A percentile compares a stretch with the other conserved stretches of the same genome.
phyloP scores from a whole-genome alignment of 352 stramenopile genomes.

The Blastocystis sp. region DNA sequence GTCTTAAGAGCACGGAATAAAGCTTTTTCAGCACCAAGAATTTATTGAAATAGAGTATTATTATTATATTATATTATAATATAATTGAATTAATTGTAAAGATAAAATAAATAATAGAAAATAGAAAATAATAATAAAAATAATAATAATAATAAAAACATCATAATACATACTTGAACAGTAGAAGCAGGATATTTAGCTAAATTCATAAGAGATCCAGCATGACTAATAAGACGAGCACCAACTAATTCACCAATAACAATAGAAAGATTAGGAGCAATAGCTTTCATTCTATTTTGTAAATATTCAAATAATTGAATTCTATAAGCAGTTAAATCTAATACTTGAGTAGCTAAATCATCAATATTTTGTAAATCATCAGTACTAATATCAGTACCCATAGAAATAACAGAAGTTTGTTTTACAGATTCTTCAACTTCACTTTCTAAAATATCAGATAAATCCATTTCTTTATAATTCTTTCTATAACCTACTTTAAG shows the following conservation, averaged over 20 bases:
- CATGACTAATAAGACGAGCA: conserved; percentile 90
- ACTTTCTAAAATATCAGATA: conserved; percentile 60
- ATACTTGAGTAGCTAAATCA: conserved; percentile 60
- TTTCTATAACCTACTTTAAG: conserved; percentile 73
- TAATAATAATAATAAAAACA: too few relatives aligned
- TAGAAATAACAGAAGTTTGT: conserved; percentile 88
- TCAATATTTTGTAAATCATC: conserved; percentile 89
- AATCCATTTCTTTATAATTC: conserved; percentile 73
- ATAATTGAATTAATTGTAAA: too few relatives aligned
- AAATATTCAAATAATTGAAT: conserved; percentile 98
- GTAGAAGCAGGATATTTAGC: conserved; percentile 96
- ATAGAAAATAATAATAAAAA: too few relatives aligned
- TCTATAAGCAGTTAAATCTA: conserved; percentile 67
- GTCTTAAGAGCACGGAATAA: conserved; percentile 99
- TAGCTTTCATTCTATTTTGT: conserved; percentile 97
- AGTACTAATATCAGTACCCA: conserved; percentile 97
- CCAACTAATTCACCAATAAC: conserved; percentile 95
- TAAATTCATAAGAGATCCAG: conserved; percentile 95
- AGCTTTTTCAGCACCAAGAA: conserved; percentile 96
- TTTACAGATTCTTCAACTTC: conserved; percentile 79
- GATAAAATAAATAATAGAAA: too few relatives aligned
- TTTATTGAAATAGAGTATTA: too few relatives aligned
- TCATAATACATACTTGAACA: too few relatives aligned
- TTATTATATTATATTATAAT: too few relatives aligned
- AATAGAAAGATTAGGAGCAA: conserved; percentile 96